Evolutionary conservation across 495 filamentous ascomycete genomes (phyloP).

Genomic region (Collariella sp.): DNA sequence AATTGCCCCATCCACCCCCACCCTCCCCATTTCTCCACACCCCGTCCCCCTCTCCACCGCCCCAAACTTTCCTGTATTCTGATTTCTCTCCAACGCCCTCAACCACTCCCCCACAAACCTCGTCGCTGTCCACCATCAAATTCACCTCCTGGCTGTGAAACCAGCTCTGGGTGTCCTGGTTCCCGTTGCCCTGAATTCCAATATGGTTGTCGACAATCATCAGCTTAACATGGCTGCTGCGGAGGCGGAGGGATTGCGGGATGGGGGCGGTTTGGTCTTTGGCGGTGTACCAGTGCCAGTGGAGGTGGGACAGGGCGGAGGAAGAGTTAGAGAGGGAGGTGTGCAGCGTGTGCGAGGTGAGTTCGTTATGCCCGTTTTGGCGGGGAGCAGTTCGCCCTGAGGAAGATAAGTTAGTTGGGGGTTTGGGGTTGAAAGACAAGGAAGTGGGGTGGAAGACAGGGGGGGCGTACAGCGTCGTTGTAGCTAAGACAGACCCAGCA

Average conservation of each 20-base stretch:
- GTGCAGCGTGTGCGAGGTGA: slow-evolving; percentile 52
- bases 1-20: slow-evolving; percentile 49
- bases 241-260: slow-evolving; percentile 49
- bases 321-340: slow-evolving; percentile 40
- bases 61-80: slow-evolving; percentile 62
- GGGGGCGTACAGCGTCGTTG: slow-evolving; percentile 51
- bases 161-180: slow-evolving; percentile 76
- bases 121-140: slow-evolving; percentile 54
- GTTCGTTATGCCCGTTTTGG: slow-evolving; percentile 71
- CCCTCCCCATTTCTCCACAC: slow-evolving; percentile 52
- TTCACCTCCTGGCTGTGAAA: slow-evolving; percentile 72
- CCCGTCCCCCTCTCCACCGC: slow-evolving; percentile 46
- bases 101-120: slow-evolving; percentile 56
- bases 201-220: slow-evolving; percentile 62
- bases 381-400: slow-evolving; percentile 61
- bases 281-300: slow-evolving; percentile 59
- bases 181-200: slow-evolving; percentile 65
- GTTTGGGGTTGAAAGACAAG: background rate
- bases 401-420: background rate
- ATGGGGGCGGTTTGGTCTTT: slow-evolving; percentile 64
- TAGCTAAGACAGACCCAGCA: slow-evolving; percentile 70
- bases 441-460: background rate
- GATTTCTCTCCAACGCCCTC: slow-evolving; percentile 53
- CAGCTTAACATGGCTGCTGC: slow-evolving; percentile 68
- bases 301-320: slow-evolving; percentile 40